A percentile compares a stretch with the other conserved stretches of the same genome.
phyloP scores from a whole-genome alignment of 2,329 filamentous ascomycete genomes.

The Colletotrichum ledebouriae region DNA sequence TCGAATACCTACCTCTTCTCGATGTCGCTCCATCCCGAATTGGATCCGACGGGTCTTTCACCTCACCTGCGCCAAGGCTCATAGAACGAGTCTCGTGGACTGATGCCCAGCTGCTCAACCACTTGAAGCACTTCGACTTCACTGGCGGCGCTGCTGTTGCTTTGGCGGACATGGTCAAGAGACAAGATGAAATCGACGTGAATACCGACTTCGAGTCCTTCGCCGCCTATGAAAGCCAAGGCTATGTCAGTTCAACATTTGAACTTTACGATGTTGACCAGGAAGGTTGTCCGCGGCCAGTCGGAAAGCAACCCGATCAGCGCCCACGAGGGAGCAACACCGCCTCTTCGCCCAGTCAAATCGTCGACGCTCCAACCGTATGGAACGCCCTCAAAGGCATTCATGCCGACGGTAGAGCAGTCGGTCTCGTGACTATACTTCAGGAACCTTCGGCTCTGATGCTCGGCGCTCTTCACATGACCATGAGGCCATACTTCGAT shows the following conservation, averaged over 20 bases:
- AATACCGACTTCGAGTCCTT: slow-evolving; percentile 50
- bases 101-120: slow-evolving; percentile 58
- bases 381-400: slow-evolving; percentile 58
- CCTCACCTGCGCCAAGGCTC: slow-evolving; percentile 14
- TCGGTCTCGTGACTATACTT: slow-evolving; percentile 70
- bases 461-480: slow-evolving; percentile 70
- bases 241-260: slow-evolving; percentile 64
- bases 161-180: slow-evolving; percentile 52
- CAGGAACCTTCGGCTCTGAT: slow-evolving; percentile 72
- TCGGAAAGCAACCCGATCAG: slow-evolving; percentile 35
- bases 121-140: slow-evolving; percentile 58
- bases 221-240: slow-evolving; percentile 54
- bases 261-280: slow-evolving; percentile 69
- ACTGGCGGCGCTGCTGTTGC: slow-evolving; percentile 54
- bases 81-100: slow-evolving; percentile 44
- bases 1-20: slow-evolving; percentile 43
- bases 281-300: slow-evolving; percentile 55
- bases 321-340: slow-evolving; percentile 45
- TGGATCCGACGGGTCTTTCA: slow-evolving; percentile 17
- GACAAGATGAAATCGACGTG: slow-evolving; percentile 51
- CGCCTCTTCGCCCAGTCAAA: slow-evolving; percentile 53
- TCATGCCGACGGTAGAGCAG: slow-evolving; percentile 55
- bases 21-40: slow-evolving; percentile 15
- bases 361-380: slow-evolving; percentile 56
- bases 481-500: slow-evolving; percentile 70